Evolutionary conservation across 108 stramenopile species (phyloP).

Genomic region (Pseudonitzschia multiseries): DNA sequence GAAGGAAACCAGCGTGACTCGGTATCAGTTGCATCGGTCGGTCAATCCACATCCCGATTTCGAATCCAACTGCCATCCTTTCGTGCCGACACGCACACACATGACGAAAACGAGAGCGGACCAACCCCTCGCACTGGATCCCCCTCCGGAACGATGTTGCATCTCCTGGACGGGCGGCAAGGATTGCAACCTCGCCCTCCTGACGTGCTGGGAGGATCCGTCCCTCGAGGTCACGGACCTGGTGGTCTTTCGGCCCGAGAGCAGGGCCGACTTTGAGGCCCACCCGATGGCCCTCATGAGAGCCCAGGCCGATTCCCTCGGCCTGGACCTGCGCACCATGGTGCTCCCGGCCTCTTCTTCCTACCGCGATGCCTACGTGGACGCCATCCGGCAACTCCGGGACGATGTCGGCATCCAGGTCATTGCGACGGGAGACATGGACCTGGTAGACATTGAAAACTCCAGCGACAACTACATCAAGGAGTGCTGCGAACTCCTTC

Average conservation of each 20-base stretch:
- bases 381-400: conserved; percentile 28
- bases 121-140: background rate
- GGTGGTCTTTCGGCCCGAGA: conserved; percentile 31
- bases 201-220: conserved; percentile 11
- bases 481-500: conserved; percentile 30
- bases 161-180: conserved; percentile 57
- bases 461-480: conserved; percentile 41
- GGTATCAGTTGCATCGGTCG: no score
- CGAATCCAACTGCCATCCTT: no score
- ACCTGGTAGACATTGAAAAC: conserved; percentile 42
- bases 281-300: conserved; percentile 44
- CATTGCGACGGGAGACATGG: conserved; percentile 50
- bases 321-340: conserved; percentile 28
- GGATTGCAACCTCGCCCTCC: conserved; percentile 53
- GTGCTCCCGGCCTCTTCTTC: conserved; percentile 18
- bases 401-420: conserved; percentile 35
- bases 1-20: no score
- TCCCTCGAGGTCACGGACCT: conserved; percentile 27
- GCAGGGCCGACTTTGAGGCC: conserved; percentile 37
- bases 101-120: conserved; percentile 5
- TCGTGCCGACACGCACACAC: no score
- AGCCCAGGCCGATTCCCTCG: conserved; percentile 38
- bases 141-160: conserved; percentile 4
- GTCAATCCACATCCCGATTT: no score
- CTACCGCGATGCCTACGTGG: conserved; percentile 42